Percentiles rank a stretch among this genome's conserved stretches.
Evolutionary conservation across 1,284 basidiomycete genomes (phyloP).

Genomic region (Sphagnurus paluster): DNA sequence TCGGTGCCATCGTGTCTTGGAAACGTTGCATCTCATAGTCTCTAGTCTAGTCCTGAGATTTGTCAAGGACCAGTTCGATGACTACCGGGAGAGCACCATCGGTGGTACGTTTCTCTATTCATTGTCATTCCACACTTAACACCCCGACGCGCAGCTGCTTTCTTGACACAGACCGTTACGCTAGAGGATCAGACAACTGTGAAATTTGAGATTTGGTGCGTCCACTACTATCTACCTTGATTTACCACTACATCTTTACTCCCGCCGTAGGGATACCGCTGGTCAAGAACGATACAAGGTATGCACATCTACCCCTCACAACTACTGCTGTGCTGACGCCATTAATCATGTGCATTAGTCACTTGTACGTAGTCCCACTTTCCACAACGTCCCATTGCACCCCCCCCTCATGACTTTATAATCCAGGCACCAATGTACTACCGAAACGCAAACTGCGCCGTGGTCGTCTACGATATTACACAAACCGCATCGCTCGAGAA

Average conservation of each 20-base stretch:
- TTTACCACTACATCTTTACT: neutral
- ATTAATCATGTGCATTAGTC: constrained; percentile 41
- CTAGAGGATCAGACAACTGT: constrained; percentile 89
- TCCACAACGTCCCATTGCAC: constrained; percentile 6
- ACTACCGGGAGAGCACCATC: constrained; percentile 92
- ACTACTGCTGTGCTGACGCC: constrained; percentile 14
- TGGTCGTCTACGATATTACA: constrained; percentile 88
- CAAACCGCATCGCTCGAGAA: constrained; percentile 90
- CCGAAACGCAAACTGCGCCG: constrained; percentile 86
- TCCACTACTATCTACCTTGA: constrained; percentile 10
- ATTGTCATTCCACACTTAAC: constrained; percentile 22
- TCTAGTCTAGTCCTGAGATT: constrained; percentile 89
- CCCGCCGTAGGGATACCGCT: constrained; percentile 75
- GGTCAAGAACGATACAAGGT: constrained; percentile 93
- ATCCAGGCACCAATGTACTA: constrained; percentile 89
- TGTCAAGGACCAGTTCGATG: constrained; percentile 97
- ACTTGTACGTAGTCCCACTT: constrained; percentile 45
- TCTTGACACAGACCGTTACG: constrained; percentile 93
- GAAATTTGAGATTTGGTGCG: constrained; percentile 97
- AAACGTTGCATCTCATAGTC: constrained; percentile 19
- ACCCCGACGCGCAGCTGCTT: constrained; percentile 67
- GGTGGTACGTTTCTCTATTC: constrained; percentile 53
- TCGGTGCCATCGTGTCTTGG: constrained; percentile 32
- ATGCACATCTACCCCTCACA: constrained; percentile 26
- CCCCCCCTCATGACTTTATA: constrained; percentile 1